A percentile compares a stretch with the other conserved stretches of the same genome.
Evolutionary conservation across 2,329 filamentous ascomycete genomes (phyloP).

Genomic region (Tolypocladium amazonense): DNA sequence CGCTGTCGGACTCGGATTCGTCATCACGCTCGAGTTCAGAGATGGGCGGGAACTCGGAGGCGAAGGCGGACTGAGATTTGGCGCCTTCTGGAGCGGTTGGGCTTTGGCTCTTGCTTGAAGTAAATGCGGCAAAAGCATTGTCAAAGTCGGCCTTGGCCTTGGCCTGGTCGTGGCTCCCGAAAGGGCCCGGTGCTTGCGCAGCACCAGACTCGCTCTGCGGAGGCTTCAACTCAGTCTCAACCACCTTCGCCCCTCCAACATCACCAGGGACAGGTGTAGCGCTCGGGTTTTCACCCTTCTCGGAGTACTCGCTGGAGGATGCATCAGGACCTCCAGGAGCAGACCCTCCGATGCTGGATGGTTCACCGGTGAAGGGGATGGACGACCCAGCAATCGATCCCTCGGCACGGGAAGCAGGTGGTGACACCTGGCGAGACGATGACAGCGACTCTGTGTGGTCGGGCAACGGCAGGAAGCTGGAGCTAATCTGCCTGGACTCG

Average conservation of each 20-base stretch:
- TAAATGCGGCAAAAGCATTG: slow-evolving; percentile 71
- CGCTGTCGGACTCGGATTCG: slow-evolving; percentile 72
- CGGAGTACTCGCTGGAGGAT: slow-evolving; percentile 6
- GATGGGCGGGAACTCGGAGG: slow-evolving; percentile 85
- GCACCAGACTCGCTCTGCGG: slow-evolving; percentile 7
- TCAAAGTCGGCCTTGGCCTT: slow-evolving; percentile 76
- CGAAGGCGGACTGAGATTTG: slow-evolving; percentile 43
- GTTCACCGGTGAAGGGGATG: slow-evolving; percentile 15
- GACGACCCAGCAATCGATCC: slow-evolving; percentile 27
- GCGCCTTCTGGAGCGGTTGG: slow-evolving; percentile 28
- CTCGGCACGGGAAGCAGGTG: slow-evolving; percentile 48
- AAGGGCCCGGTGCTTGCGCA: slow-evolving; percentile 32
- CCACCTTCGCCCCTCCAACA: slow-evolving; percentile 8
- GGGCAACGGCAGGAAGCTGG: slow-evolving; percentile 63
- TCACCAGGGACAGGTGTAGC: slow-evolving; percentile 15
- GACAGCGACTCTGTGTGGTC: slow-evolving; percentile 57
- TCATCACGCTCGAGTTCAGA: slow-evolving; percentile 73
- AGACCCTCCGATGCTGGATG: slow-evolving; percentile 8
- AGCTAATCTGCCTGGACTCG: slow-evolving; percentile 67
- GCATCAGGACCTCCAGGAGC: slow-evolving; percentile 10
- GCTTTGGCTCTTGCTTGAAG: slow-evolving; percentile 38
- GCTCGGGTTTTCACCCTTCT: slow-evolving; percentile 14
- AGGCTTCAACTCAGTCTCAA: slow-evolving; percentile 6
- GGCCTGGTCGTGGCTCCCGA: slow-evolving; percentile 39
- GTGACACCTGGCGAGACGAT: slow-evolving; percentile 69